Evolutionary conservation across 176 grass and related monocot genomes (phyloP).

Genomic region (Avena sativa): DNA sequence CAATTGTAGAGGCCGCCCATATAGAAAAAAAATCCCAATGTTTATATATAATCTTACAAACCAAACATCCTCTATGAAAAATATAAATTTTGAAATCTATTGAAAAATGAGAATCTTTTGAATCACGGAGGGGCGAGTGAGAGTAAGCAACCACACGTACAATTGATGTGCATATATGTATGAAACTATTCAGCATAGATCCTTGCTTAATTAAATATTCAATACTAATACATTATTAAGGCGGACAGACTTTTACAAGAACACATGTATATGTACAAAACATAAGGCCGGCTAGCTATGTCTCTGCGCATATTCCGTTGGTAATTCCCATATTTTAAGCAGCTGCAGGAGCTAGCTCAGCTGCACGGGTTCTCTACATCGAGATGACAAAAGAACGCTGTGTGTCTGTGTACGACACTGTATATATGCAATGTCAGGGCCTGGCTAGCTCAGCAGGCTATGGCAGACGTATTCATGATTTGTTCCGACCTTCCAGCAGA

Average conservation of each 20-base stretch:
- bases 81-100: neutral
- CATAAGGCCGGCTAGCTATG: constrained; percentile 10
- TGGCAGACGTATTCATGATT: constrained; percentile 46
- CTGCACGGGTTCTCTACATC: constrained; percentile 33
- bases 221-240: neutral
- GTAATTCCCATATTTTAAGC: constrained; percentile 50
- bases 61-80: neutral
- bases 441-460: neutral
- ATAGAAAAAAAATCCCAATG: neutral
- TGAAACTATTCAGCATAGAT: neutral
- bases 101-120: neutral
- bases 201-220: neutral
- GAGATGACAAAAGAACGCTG: constrained; percentile 28
- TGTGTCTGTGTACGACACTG: constrained; percentile 41
- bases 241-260: constrained; percentile 26
- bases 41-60: neutral
- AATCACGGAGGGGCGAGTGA: neutral
- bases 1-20: neutral
- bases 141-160: neutral
- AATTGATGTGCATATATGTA: neutral
- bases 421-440: constrained; percentile 34
- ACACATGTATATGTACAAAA: neutral
- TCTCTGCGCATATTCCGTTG: constrained; percentile 33
- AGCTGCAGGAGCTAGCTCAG: constrained; percentile 18
- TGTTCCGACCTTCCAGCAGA: constrained; percentile 28